Conservation (phyloP, 2,329 filamentous ascomycete genomes). For the Penicillium hesseltinei region DNA sequence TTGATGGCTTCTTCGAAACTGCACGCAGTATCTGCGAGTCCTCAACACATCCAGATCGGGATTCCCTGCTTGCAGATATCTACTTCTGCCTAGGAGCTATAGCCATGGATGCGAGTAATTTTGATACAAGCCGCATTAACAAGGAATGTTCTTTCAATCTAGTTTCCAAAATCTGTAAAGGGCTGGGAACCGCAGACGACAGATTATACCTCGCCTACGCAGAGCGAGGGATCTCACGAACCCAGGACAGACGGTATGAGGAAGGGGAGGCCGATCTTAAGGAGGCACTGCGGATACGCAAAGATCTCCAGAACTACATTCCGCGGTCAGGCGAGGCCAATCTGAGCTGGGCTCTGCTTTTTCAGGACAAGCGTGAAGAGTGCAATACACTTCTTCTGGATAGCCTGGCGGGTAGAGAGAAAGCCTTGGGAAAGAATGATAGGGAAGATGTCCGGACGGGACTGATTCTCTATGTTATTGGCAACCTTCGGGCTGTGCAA, state of each 20-base stretch:
- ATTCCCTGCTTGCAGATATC: constrained; percentile 22
- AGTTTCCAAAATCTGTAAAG: constrained; percentile 18
- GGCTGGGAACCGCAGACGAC: constrained; percentile 13
- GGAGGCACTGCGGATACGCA: not conserved
- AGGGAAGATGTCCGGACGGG: constrained; percentile 12
- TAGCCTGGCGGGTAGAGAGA: constrained; percentile 22
- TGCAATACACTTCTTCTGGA: constrained; percentile 19
- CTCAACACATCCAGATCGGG: constrained; percentile 19
- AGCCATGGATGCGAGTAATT: constrained; percentile 21
- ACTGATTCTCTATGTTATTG: not conserved
- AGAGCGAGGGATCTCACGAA: constrained; percentile 12
- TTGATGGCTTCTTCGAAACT: constrained; percentile 25
- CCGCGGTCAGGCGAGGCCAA: not conserved
- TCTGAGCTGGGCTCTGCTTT: not conserved
- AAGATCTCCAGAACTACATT: not conserved
- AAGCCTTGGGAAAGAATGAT: constrained; percentile 21
- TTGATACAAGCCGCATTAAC: constrained; percentile 19
- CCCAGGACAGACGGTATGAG: not conserved
- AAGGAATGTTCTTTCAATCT: constrained; percentile 21
- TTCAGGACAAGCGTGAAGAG: not conserved
- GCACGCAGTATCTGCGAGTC: constrained; percentile 21
- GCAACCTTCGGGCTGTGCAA: not conserved
- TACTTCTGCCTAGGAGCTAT: constrained; percentile 23
- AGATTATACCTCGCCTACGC: constrained; percentile 17
- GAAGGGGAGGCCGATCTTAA: not conserved